Base-by-base conservation (phyloP, 225 moss, liverwort and hornwort genomes). In the Ulota crispa region DNA sequence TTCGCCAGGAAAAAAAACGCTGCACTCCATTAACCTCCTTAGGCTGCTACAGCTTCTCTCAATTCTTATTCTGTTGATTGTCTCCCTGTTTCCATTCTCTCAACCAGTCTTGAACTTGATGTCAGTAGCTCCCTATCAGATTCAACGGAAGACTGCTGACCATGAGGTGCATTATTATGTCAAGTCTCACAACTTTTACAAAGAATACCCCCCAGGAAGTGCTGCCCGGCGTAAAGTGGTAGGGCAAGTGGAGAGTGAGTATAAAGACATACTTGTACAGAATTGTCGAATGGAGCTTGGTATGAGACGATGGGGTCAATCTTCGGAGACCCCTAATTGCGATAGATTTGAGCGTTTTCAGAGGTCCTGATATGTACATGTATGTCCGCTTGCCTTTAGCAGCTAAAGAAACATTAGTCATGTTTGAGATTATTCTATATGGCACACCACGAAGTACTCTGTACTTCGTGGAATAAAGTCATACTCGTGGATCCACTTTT, bases 271-370 rank as follows among this genome's bases (percentile, higher is more conserved):
- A 75, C 95, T 99, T 73, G 84, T 93, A 73, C 98, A 99, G 87
- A 95, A 96, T 87, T 99, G 98, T 87, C 95, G 95, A 64, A 85
- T 92, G 90, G 98, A 99, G 85, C 92, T 92, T 68, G 88, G 92
- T 64, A 88, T 94, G 86, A 87, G 87, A 87, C 87, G 93, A 72
- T 95, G 98, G 95, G 95, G 94, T 13, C 95, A 99, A 84, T 76
- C 79, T 26, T 85, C 95, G 64, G 94, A 93, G 72, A 89, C 84
- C 74, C 95, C 98, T 36, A 83, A 95, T 86, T 99, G 98, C 83
- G 98, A 94, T 65, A 90, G 92, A 80, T 96, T 99, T 37, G 90
- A 94, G 73, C 88, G 88, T 53, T 96, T 99, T 76, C 87, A 87
- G 72, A 88, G 95, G 84, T 80, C 80, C 60, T 90, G 82, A 88